Evolutionary conservation across 768 basidiomycete species (phyloP).

Genomic region (Trichaptum fuscoviolaceum): DNA sequence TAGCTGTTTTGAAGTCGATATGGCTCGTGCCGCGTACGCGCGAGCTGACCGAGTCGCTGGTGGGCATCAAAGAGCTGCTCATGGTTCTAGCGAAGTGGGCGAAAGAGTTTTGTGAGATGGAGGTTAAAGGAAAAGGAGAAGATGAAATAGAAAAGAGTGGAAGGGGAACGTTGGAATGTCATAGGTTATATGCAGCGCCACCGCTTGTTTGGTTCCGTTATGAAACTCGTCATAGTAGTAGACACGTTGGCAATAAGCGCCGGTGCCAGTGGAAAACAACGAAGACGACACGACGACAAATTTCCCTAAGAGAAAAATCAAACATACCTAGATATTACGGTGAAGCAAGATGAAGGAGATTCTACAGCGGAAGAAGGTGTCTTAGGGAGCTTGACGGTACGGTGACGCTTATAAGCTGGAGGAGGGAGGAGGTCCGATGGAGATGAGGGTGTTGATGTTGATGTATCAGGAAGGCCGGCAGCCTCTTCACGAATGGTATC

Average conservation of each 20-base stretch:
- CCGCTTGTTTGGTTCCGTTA: not conserved
- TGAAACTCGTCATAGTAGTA: not conserved
- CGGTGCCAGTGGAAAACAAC: not conserved
- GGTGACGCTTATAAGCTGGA: not conserved
- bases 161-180: constrained; percentile 13
- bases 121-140: constrained; percentile 14
- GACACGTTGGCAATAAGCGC: not conserved
- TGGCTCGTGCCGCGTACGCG: constrained; percentile 74
- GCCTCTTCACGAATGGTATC: not conserved
- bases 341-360: not conserved
- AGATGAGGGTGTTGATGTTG: not conserved
- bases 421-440: not conserved
- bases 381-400: not conserved
- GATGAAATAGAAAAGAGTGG: constrained; percentile 10
- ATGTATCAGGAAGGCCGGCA: not conserved
- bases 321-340: not conserved
- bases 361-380: not conserved
- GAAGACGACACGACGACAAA: not conserved
- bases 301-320: not conserved
- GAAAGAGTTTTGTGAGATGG: constrained; percentile 13
- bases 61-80: constrained; percentile 45
- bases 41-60: constrained; percentile 62
- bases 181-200: not conserved
- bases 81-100: constrained; percentile 38
- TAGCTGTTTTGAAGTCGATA: constrained; percentile 98